phyloP scores from a whole-genome alignment of 2,329 filamentous ascomycete species.

The Colletotrichum sp. region DNA sequence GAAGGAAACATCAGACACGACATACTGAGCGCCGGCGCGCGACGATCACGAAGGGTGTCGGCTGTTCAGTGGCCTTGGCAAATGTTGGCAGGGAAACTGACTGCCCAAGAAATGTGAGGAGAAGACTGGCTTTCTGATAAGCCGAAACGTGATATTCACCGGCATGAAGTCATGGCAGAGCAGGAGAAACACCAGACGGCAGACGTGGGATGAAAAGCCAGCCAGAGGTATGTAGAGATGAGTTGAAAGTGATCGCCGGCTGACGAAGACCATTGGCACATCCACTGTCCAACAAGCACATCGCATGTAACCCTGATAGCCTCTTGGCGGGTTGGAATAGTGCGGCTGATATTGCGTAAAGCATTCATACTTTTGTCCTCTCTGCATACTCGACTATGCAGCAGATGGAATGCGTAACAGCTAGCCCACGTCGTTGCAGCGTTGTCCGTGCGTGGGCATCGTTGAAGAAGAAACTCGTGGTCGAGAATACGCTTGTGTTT shows the following conservation, averaged over 20 bases:
- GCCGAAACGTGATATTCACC: background rate
- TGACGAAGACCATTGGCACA: background rate
- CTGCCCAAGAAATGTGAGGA: background rate
- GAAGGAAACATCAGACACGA: conserved; percentile 5
- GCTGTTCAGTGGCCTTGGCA: background rate
- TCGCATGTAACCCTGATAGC: background rate
- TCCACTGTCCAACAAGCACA: background rate
- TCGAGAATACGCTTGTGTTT: background rate
- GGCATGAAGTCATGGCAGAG: background rate
- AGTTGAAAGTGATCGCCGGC: background rate
- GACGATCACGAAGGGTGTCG: background rate
- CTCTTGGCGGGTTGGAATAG: background rate
- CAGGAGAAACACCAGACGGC: background rate
- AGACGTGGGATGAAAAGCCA: background rate
- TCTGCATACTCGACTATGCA: background rate
- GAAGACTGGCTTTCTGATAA: background rate
- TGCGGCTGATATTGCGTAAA: background rate
- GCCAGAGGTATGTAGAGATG: background rate
- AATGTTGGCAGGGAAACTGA: background rate
- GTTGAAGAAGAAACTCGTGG: background rate
- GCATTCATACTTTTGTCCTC: background rate
- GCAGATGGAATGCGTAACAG: background rate
- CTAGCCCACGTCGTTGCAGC: background rate
- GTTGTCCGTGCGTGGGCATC: background rate
- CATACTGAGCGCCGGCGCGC: background rate